Evolutionary conservation across 78 protist genomes (phyloP).

Genomic region (Carpediemonas membranifera): DNA sequence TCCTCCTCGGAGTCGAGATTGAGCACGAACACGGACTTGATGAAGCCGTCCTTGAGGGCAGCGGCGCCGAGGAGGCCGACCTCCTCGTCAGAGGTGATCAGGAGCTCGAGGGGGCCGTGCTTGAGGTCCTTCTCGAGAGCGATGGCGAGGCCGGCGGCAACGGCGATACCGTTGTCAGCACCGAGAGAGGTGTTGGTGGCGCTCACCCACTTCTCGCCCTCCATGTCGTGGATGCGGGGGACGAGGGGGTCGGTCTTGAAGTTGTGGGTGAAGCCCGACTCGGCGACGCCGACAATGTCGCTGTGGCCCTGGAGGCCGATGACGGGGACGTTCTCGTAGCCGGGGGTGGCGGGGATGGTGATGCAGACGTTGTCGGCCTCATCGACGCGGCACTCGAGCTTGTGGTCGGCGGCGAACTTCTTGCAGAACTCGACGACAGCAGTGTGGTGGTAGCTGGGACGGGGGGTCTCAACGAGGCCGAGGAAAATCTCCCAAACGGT

Average conservation of each 20-base stretch:
- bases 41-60: neutral
- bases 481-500: neutral
- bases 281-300: slow-evolving; percentile 20
- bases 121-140: neutral
- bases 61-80: neutral
- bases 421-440: too few relatives aligned
- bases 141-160: neutral
- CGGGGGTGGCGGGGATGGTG: neutral
- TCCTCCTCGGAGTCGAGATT: neutral
- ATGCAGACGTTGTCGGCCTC: slow-evolving; percentile 4
- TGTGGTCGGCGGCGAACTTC: neutral
- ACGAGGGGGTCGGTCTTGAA: slow-evolving; percentile 12
- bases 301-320: slow-evolving; percentile 12
- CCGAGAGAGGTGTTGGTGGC: slow-evolving; percentile 13
- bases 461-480: slow-evolving; percentile 1
- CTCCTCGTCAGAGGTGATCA: neutral
- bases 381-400: slow-evolving; percentile 1
- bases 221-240: slow-evolving; percentile 5
- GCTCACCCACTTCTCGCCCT: neutral
- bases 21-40: neutral
- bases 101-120: neutral
- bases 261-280: neutral
- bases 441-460: neutral
- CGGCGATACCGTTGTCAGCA: neutral
- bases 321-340: neutral